Conservation (phyloP, 441 rosid species). For the Theobroma grandiflorum region DNA sequence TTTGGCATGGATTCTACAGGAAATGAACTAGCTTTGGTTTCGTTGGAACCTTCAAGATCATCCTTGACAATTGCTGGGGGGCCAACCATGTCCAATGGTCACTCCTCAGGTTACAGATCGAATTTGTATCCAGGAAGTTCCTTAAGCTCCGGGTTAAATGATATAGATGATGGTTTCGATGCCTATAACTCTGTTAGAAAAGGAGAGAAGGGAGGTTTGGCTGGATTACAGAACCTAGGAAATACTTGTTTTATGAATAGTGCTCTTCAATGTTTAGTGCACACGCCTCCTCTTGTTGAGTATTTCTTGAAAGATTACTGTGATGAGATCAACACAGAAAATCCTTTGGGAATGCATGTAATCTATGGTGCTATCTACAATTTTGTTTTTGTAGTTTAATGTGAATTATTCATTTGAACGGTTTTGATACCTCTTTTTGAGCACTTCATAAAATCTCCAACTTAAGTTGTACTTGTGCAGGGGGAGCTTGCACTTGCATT, state of each 20-base stretch:
- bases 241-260: slow-evolving; percentile 82
- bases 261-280: slow-evolving; percentile 73
- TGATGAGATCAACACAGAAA: slow-evolving; percentile 58
- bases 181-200: slow-evolving; percentile 41
- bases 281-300: slow-evolving; percentile 63
- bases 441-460: slow-evolving; percentile 36
- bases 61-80: slow-evolving; percentile 60
- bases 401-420: background rate
- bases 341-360: slow-evolving; percentile 76
- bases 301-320: slow-evolving; percentile 67
- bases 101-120: slow-evolving; percentile 45
- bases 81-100: slow-evolving; percentile 58
- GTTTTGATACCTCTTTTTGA: slow-evolving; percentile 2
- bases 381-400: background rate
- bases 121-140: slow-evolving; percentile 52
- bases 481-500: slow-evolving; percentile 76
- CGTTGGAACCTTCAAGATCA: slow-evolving; percentile 71
- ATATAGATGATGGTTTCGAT: slow-evolving; percentile 47
- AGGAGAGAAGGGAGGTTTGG: slow-evolving; percentile 66
- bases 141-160: slow-evolving; percentile 38
- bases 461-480: slow-evolving; percentile 49
- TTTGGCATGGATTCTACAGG: slow-evolving; percentile 51
- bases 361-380: slow-evolving; percentile 28
- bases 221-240: slow-evolving; percentile 74
- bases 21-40: slow-evolving; percentile 70